Base-by-base conservation (phyloP, 2,329 filamentous ascomycete genomes). In the Phyllosticta citribraziliensis region DNA sequence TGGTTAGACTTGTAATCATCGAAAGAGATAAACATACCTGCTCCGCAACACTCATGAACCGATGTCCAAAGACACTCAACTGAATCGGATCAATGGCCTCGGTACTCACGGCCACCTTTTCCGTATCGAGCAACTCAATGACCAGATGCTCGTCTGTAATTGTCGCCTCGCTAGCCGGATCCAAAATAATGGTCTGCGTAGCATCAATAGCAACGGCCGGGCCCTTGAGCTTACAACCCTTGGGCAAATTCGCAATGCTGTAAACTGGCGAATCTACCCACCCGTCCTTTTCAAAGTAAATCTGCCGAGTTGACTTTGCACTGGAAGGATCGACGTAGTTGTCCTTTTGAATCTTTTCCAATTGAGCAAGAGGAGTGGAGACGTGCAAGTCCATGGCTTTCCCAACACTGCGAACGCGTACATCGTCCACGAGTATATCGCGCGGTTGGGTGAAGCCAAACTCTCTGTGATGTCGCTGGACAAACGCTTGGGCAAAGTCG, bases 311-410 rank as follows among this genome's bases (percentile, higher is more conserved):
- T 11, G 51, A 56, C 52, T 56, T 55, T 2, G 52, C 62, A 12
- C 51, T 83, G 62, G 93, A 79, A 69, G 91, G 82, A 65, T 96
- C 91, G 5, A 95, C 88, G 10, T 60, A 60, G 5, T 40, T 40
- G 0, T 88, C 93, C 76, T 90, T 88, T 24, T 27, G 19, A n/a
- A 57, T 24, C 25, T 30, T 87, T 58, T 88, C 82, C 2, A 57
- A 40, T 33, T 61, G 54, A 2, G 59, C 54, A 24, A 60, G 55
- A 3, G 58, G 58, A 6, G 58, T 50, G 2, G 58, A 60, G 20
- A 60, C n/a, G 19, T 60, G 58, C 58, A 60, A 55, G 24, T 60
- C 58, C 72, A 92, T 93, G 56, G 89, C 93, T 78, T 91, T 95
- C 54, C 90, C 92, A 24, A 61, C 59, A 27, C 59, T 56, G 14